Percentiles rank a stretch among this genome's conserved stretches.
These are phyloP conservation scores for Evernia prunastri DNA, from an alignment of 495 filamentous ascomycete species.

Conservation along the genomic window DNA sequence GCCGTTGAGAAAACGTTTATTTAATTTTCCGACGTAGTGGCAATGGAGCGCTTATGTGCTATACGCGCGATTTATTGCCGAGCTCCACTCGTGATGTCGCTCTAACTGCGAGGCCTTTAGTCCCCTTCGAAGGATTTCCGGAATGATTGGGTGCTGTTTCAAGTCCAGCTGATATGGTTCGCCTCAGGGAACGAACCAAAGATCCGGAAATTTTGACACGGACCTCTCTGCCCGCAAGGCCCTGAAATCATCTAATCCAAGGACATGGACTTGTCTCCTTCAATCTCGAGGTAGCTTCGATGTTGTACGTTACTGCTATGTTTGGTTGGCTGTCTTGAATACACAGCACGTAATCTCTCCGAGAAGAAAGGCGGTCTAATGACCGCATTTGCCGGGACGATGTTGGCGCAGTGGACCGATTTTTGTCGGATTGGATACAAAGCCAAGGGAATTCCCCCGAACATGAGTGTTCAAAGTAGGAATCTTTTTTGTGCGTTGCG, in stretches of 20 bases:
- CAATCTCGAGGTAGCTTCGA: not conserved
- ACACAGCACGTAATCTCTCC: not conserved
- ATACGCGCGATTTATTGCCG: not conserved
- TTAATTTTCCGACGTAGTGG: constrained; percentile 4
- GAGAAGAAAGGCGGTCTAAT: constrained; percentile 14
- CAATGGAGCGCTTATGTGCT: constrained; percentile 10
- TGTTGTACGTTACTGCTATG: not conserved
- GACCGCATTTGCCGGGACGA: not conserved
- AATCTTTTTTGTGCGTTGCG: not conserved
- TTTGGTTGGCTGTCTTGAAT: not conserved
- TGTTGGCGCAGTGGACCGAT: not conserved
- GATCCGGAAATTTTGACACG: not conserved
- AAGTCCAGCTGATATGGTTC: not conserved
- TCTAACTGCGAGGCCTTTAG: not conserved
- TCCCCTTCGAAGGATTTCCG: not conserved
- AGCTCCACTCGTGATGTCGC: not conserved
- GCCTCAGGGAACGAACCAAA: not conserved
- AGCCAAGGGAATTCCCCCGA: not conserved
- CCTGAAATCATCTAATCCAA: not conserved
- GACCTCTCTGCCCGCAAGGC: not conserved
- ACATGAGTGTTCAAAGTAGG: not conserved
- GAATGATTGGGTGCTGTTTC: not conserved
- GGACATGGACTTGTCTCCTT: not conserved
- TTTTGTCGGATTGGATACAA: not conserved
- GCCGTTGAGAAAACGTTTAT: not conserved